phyloP scores from a whole-genome alignment of 2,329 filamentous ascomycete genomes.

The Pseudocercospora macadamiae region DNA sequence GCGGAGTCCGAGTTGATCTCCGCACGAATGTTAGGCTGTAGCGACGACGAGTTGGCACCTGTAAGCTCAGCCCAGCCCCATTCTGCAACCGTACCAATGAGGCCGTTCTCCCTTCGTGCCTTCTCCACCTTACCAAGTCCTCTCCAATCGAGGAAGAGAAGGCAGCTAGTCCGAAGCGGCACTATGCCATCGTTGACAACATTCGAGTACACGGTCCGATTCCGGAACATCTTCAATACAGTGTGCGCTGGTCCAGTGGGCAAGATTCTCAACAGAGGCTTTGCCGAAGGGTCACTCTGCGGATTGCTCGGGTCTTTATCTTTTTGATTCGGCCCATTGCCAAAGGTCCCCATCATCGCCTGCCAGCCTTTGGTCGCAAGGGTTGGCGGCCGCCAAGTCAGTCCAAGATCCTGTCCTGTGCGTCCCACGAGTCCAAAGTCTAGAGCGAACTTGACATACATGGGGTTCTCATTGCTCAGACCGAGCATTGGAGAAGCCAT shows the following conservation, averaged over 20 bases:
- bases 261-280: constrained; percentile 83
- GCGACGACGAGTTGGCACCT: constrained; percentile 64
- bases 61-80: constrained; percentile 96
- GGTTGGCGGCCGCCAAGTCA: constrained; percentile 91
- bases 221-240: constrained; percentile 83
- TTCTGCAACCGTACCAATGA: constrained; percentile 89
- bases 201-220: constrained; percentile 92
- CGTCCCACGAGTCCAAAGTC: constrained; percentile 96
- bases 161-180: constrained; percentile 87
- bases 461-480: constrained; percentile 93
- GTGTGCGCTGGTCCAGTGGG: constrained; percentile 89
- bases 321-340: constrained; percentile 54
- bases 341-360: constrained; percentile 79
- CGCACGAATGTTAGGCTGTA: constrained; percentile 37
- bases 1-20: constrained; percentile 27
- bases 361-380: constrained; percentile 85
- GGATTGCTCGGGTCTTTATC: constrained; percentile 53
- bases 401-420: constrained; percentile 89
- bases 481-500: constrained; percentile 87
- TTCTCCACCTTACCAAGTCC: constrained; percentile 93
- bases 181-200: constrained; percentile 98
- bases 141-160: constrained; percentile 97
- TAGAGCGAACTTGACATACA: constrained; percentile 95
- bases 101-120: constrained; percentile 83
- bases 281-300: constrained; percentile 73